Percentiles rank a stretch among this genome's conserved stretches.
phyloP scores from a whole-genome alignment of 1,284 basidiomycete genomes.

The Ustilago loliicola region DNA sequence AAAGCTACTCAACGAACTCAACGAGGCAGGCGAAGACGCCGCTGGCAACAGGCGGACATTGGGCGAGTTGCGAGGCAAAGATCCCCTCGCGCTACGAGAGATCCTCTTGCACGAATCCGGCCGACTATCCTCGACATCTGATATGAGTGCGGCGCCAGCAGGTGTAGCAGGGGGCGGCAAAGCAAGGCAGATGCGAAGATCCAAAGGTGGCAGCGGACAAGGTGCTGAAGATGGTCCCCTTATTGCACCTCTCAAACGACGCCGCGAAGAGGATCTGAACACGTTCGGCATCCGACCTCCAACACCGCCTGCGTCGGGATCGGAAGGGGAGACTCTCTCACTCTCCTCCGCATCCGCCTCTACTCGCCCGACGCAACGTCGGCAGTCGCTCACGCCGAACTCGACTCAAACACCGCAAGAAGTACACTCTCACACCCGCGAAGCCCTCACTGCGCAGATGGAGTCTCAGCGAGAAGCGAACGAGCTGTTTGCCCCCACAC shows the following conservation, averaged over 20 bases:
- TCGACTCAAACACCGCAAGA: constrained; percentile 31
- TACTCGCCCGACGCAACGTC: constrained; percentile 10
- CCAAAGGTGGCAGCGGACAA: constrained; percentile 20
- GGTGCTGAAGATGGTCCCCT: constrained; percentile 57
- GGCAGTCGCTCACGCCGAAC: constrained; percentile 23
- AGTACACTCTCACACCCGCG: constrained; percentile 3
- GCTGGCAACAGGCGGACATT: constrained; percentile 32
- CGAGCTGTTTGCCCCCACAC: constrained; percentile 47
- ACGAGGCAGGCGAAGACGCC: constrained; percentile 32
- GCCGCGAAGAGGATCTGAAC: constrained; percentile 37
- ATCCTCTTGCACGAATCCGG: constrained; percentile 48
- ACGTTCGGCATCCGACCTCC: constrained; percentile 35
- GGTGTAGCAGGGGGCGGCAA: constrained; percentile 53
- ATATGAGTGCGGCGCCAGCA: constrained; percentile 26
- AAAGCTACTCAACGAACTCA: constrained; percentile 33
- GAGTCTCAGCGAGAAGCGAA: constrained; percentile 41
- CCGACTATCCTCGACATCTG: constrained; percentile 28
- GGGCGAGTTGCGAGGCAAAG: constrained; percentile 55
- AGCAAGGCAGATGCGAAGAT: constrained; percentile 44
- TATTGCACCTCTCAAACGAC: constrained; percentile 46
- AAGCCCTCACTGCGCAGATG: constrained; percentile 9
- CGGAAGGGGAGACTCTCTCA: constrained; percentile 34
- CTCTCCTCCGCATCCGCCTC: constrained; percentile 32
- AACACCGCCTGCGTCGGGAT: constrained; percentile 36
- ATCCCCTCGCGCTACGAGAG: constrained; percentile 47